Evolutionary conservation across 139 green algal species (phyloP).

Genomic region (Coelastrella sp.): DNA sequence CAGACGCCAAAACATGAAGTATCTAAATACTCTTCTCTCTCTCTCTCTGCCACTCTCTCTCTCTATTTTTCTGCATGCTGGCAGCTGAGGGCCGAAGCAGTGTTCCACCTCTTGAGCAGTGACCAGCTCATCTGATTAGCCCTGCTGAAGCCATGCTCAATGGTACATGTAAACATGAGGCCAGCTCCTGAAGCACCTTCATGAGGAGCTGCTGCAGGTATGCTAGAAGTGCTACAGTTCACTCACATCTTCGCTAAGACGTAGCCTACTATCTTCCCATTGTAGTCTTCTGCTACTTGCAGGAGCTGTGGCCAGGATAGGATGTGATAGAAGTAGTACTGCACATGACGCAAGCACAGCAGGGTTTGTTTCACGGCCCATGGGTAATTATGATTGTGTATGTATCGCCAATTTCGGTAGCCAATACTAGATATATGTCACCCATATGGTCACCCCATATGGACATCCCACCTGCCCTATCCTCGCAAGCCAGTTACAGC

Average conservation of each 20-base stretch:
- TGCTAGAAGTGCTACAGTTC: neutral
- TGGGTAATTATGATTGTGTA: no score
- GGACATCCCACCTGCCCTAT: neutral
- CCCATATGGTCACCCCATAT: no score
- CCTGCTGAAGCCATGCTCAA: no score
- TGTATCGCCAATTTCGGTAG: no score
- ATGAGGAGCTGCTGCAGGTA: no score
- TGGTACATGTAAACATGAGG: no score
- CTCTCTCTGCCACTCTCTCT: no score
- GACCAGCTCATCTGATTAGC: no score
- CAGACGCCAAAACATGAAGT: neutral
- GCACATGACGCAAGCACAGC: constrained; percentile 44
- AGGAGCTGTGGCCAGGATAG: constrained; percentile 98
- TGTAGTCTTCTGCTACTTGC: constrained; percentile 97
- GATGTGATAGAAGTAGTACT: constrained; percentile 99
- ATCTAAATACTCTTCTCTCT: neutral
- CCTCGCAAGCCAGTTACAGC: neutral
- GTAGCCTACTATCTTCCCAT: constrained; percentile 98
- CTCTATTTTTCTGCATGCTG: neutral
- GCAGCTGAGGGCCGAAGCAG: neutral
- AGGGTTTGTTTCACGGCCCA: neutral
- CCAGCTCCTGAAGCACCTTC: no score
- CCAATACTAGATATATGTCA: neutral
- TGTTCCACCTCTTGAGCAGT: no score
- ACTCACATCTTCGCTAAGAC: constrained; percentile 98